These are phyloP conservation scores for Rhodosporidiobolus sp. DNA, from an alignment of 768 basidiomycete genomes.

Conservation along the genomic window DNA sequence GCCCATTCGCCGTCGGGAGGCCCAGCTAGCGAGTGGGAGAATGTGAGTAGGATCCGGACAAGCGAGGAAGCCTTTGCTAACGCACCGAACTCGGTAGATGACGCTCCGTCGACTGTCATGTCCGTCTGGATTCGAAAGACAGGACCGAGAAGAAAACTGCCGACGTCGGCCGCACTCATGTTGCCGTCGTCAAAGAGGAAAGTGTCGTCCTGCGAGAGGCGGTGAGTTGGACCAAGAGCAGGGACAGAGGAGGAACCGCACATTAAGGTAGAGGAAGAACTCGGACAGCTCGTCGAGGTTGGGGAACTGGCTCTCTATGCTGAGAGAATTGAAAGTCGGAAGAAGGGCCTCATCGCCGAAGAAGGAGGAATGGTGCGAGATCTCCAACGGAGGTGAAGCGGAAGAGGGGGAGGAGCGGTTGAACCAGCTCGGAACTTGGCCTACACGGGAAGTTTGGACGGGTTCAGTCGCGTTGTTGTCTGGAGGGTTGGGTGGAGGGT, in stretches of 20 bases:
- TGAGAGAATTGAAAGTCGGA: slow-evolving; percentile 43
- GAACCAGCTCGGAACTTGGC: slow-evolving; percentile 53
- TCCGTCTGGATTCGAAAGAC: slow-evolving; percentile 51
- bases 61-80: no score
- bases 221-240: no score
- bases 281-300: not conserved
- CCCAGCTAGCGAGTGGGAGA: not conserved
- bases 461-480: not conserved
- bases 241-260: not conserved
- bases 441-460: slow-evolving; percentile 16
- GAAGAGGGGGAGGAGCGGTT: not conserved
- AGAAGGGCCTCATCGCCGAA: slow-evolving; percentile 2
- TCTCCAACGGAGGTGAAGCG: not conserved
- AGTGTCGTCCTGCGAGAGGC: slow-evolving; percentile 50
- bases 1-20: no score
- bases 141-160: slow-evolving; percentile 46
- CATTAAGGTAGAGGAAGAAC: slow-evolving; percentile 32
- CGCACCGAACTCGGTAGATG: slow-evolving; percentile 31
- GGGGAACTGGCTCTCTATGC: slow-evolving; percentile 40
- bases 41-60: no score
- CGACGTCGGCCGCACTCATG: slow-evolving; percentile 19
- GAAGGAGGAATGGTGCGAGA: slow-evolving; percentile 18
- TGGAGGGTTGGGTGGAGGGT: not conserved
- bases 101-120: slow-evolving; percentile 43
- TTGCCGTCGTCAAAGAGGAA: slow-evolving; percentile 44